These are phyloP conservation scores for Crithidia acanthocephali DNA, from an alignment of 208 protist species.

Conservation along the genomic window DNA sequence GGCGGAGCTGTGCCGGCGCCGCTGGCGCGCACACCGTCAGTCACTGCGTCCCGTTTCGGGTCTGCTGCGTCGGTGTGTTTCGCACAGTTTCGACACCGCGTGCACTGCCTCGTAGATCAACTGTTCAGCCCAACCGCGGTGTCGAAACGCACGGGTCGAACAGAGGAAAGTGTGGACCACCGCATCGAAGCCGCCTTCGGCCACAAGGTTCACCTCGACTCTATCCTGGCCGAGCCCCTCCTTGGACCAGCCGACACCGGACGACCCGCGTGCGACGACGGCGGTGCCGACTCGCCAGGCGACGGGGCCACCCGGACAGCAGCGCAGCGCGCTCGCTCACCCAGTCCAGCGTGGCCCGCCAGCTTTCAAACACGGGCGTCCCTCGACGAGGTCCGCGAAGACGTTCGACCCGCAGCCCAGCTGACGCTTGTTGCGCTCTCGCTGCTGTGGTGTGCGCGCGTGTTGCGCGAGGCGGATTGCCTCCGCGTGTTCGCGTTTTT, in stretches of 20 bases:
- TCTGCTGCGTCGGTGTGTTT: neutral
- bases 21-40: no score
- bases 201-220: neutral
- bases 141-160: neutral
- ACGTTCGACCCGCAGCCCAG: constrained; percentile 21
- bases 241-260: neutral
- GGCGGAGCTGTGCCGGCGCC: no score
- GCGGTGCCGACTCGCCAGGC: no score
- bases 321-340: no score
- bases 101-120: neutral
- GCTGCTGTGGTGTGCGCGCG: constrained; percentile 10
- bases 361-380: constrained; percentile 20
- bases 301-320: no score
- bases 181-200: neutral
- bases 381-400: constrained; percentile 16
- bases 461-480: constrained; percentile 9
- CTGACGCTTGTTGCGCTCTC: constrained; percentile 24
- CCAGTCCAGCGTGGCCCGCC: neutral
- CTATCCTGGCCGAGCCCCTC: neutral
- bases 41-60: no score
- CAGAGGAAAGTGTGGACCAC: neutral
- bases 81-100: neutral
- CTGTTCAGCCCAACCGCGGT: neutral
- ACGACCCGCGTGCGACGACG: neutral
- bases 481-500: constrained; percentile 12